A percentile compares a stretch with the other conserved stretches of the same genome.
These are phyloP conservation scores for Penicillium longicatenatum DNA, from an alignment of 495 filamentous ascomycete genomes.

Conservation along the genomic window DNA sequence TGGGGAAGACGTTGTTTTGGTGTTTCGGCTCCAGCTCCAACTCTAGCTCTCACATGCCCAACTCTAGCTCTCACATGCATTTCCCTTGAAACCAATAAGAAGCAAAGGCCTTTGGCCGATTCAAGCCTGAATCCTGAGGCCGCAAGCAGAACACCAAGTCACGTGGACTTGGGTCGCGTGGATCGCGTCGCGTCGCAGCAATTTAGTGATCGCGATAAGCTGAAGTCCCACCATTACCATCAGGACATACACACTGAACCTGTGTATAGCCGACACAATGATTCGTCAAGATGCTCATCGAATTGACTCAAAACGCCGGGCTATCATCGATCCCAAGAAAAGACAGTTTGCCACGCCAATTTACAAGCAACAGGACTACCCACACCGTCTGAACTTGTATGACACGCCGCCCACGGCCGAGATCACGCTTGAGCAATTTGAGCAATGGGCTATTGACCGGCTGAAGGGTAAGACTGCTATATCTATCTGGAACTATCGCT, in stretches of 20 bases:
- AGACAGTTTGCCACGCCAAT: conserved; percentile 76
- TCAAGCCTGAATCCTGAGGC: not conserved
- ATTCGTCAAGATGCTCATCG: conserved; percentile 70
- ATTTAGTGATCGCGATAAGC: conserved; percentile 20
- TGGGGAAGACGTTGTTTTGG: not conserved
- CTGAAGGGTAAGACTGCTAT: conserved; percentile 60
- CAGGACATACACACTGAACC: not conserved
- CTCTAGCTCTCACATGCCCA: too few relatives aligned
- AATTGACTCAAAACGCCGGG: conserved; percentile 80
- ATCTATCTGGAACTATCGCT: not conserved
- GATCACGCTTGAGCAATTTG: conserved; percentile 96
- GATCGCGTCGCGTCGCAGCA: conserved; percentile 11
- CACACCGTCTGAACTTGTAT: conserved; percentile 91
- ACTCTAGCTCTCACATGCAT: not conserved
- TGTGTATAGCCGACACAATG: conserved; percentile 50
- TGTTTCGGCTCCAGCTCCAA: not conserved
- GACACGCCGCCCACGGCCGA: conserved; percentile 84
- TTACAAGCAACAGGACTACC: conserved; percentile 75
- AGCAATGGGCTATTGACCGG: conserved; percentile 98
- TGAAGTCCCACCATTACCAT: not conserved
- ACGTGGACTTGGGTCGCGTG: conserved; percentile 4
- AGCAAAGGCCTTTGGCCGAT: not conserved
- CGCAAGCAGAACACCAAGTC: not conserved
- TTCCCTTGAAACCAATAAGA: conserved; percentile 1
- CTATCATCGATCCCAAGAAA: conserved; percentile 74